Conservation (phyloP, 768 basidiomycete species). For the Pisolithus sp. region DNA sequence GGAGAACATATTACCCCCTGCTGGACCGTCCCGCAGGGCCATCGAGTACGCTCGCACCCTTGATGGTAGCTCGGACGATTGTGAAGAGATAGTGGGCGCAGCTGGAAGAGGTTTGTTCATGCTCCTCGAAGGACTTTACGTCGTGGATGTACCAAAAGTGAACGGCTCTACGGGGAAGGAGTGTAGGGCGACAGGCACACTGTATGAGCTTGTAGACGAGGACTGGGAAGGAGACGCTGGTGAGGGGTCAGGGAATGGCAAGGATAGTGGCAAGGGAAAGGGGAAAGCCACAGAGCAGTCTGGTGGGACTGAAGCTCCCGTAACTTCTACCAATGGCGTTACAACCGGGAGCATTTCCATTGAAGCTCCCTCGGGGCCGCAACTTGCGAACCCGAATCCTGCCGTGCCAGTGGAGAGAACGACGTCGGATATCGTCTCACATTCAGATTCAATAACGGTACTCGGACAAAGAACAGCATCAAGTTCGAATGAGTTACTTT, state of each 20-base stretch:
- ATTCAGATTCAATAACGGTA: constrained; percentile 12
- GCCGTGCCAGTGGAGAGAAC: constrained; percentile 14
- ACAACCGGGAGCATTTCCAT: not conserved
- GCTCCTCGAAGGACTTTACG: constrained; percentile 57
- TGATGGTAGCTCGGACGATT: not conserved
- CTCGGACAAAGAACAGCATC: constrained; percentile 11
- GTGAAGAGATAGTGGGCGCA: constrained; percentile 39
- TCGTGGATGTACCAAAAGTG: constrained; percentile 45
- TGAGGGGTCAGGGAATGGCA: constrained; percentile 13
- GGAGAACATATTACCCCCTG: constrained; percentile 51
- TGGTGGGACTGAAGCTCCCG: constrained; percentile 1
- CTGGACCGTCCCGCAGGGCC: constrained; percentile 42
- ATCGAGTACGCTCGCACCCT: constrained; percentile 23
- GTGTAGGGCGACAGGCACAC: constrained; percentile 62
- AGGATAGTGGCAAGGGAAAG: constrained; percentile 17
- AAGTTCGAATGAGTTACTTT: constrained; percentile 27
- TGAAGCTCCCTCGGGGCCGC: constrained; percentile 21
- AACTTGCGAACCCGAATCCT: constrained; percentile 26
- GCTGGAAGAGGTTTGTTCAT: constrained; percentile 64
- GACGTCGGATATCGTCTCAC: constrained; percentile 9
- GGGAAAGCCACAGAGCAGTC: constrained; percentile 25
- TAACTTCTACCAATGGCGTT: constrained; percentile 4
- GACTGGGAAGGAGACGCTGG: constrained; percentile 50
- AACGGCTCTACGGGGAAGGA: constrained; percentile 44
- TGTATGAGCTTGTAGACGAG: constrained; percentile 73